Conservation (phyloP, 2,329 filamentous ascomycete genomes). For the Colletotrichum echinochloae region DNA sequence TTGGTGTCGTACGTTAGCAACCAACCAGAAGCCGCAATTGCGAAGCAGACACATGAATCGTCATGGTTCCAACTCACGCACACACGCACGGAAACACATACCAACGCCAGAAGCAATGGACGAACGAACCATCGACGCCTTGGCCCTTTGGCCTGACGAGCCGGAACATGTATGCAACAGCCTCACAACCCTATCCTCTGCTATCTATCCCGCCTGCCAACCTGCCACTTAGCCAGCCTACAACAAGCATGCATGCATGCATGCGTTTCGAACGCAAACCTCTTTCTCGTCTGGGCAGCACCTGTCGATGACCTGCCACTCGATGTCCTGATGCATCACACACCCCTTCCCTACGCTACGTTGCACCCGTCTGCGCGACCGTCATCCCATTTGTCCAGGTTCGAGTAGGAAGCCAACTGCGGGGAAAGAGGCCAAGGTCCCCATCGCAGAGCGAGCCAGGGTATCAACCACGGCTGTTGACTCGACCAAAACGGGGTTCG, state of each 20-base stretch:
- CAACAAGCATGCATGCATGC: no score
- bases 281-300: conserved; percentile 3
- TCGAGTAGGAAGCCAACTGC: conserved; percentile 27
- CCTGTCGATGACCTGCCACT: conserved; percentile 20
- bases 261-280: conserved; percentile 21
- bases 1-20: not conserved
- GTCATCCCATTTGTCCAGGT: conserved; percentile 33
- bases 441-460: conserved; percentile 17
- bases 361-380: conserved; percentile 30
- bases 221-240: not conserved
- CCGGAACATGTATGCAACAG: not conserved
- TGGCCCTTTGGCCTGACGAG: not conserved
- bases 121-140: not conserved
- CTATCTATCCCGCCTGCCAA: not conserved
- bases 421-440: conserved; percentile 35
- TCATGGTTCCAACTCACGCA: not conserved
- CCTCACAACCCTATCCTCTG: not conserved
- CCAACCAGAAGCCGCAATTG: conserved; percentile 8
- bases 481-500: conserved; percentile 2
- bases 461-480: not conserved
- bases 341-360: conserved; percentile 30
- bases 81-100: not conserved
- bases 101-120: conserved; percentile 4
- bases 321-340: not conserved
- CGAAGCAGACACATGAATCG: not conserved